Evolutionary conservation across 2,329 filamentous ascomycete genomes (phyloP), one percentile per base, ranked within the genome.

Genomic region (Colletotrichum eleusines): DNA sequence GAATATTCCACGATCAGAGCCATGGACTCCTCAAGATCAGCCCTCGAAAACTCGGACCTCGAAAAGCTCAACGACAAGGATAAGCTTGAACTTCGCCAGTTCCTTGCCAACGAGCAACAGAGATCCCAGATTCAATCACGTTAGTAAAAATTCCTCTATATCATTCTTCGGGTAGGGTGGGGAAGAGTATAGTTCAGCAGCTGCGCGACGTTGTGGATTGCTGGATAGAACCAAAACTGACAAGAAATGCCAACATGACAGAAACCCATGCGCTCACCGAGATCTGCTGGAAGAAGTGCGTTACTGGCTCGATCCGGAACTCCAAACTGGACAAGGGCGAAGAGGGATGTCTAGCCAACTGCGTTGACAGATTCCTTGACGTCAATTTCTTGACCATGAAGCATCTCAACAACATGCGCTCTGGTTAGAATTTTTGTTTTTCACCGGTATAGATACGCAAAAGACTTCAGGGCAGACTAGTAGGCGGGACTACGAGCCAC

Each of bases 201-300:
- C 33, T 44, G 8, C 31, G 42, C 26, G 31, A 31, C 9, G 14
- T 35, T n/a, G 40, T 35, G 12, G 38, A 23, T 26, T 18, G 12
- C 54, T 26, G n/a, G 28, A 54, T 20, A 18, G 26, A 14, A 48
- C 12, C 20, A 28, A 5, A 20, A 44, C 66, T 58, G 16, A 62
- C 33, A 14, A 14, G 66, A 77, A n/a, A 26, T 46, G 12, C 20
- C 23, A 51, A n/a, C 31, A 55, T 31, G n/a, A 40, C 66, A 89
- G 87, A 85, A 78, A 86, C 87, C 16, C 87, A 89, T 77, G 81
- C 78, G 73, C 77, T 90, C 63, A 89, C 86, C 53, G 92, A 96
- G 77, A 89, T 92, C 72, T 99, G 96, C 88, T 99, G 95, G 91
- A 94, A 91, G 79, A 98, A 98, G 85, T 99, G 96, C 86, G 86